Evolutionary conservation across 805 yeast genomes (phyloP), one percentile per base, ranked within the genome.

Genomic region (Kodamaea kakaduensis): DNA sequence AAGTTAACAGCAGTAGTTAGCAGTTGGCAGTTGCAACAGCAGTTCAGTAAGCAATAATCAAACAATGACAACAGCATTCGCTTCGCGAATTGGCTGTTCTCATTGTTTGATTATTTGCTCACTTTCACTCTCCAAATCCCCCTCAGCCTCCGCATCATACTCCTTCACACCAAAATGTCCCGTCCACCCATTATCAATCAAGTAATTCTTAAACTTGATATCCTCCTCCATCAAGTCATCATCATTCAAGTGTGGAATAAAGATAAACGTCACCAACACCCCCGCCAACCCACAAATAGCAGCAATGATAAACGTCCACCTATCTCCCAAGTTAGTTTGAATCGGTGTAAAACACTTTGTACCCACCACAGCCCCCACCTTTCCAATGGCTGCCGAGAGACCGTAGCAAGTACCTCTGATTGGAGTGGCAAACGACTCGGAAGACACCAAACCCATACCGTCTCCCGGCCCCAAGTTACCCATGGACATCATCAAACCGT

Each of bases 331-430:
- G 50, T 81, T 57, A 25, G 50, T 57, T 58, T 79, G 77, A 45
- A 84, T 81, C 12, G 86, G 83, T 7, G 78, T 75, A 60, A 84
- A 84, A 12, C 73, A 72, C 53, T 79, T 75, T 16, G 88, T 81
- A 18, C 93, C 93, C 14, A 81, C 78, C 15, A 81, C 88, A n/a
- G 90, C 93, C 38, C 93, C 94, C 17, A 81, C 82, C 56, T 84
- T 84, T 38, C 93, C 93, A 31, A 81, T 64, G 3, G 89, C 93
- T 24, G 93, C 93, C 31, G 83, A 71, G 15, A 84, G 46, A 24
- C 90, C 90, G 48, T 84, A 84, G 32, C 75, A 66, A 0, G 87
- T 79, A 24, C 89, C 90, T 57, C 93, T 69, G 27, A 84, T 77
- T 9, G 85, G 83, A 6, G 89, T 81, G 13, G 93, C 88, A 48